These are phyloP conservation scores for Labyrinthula sp. DNA, from an alignment of 352 stramenopile genomes.

Conservation along the genomic window DNA sequence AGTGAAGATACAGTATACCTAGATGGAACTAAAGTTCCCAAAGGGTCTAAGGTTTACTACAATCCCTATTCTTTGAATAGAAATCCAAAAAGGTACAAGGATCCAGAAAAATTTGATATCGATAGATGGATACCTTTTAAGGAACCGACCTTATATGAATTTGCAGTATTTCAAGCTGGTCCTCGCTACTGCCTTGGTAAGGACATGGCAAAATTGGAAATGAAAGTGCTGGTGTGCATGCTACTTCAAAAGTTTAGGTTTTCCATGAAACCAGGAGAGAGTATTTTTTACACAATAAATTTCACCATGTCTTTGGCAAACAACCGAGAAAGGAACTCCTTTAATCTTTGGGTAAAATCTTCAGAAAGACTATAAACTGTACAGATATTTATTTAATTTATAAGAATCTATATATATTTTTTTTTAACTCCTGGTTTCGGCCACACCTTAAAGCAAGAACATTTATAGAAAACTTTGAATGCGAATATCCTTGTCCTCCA, in stretches of 20 bases:
- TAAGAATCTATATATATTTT: too few relatives aligned
- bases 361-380: too few relatives aligned
- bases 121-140: slow-evolving; percentile 22
- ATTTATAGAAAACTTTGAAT: too few relatives aligned
- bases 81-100: slow-evolving; percentile 6
- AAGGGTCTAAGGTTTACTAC: background rate
- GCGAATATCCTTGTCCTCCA: too few relatives aligned
- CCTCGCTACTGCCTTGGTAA: slow-evolving; percentile 18
- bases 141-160: slow-evolving; percentile 22
- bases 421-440: too few relatives aligned
- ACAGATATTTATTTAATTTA: too few relatives aligned
- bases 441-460: too few relatives aligned
- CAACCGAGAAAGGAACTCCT: slow-evolving; percentile 4
- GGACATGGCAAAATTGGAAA: slow-evolving; percentile 29
- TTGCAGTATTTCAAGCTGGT: slow-evolving; percentile 26
- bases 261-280: slow-evolving; percentile 9
- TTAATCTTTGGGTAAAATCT: slow-evolving; percentile 3
- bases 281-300: slow-evolving; percentile 1
- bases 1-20: slow-evolving; percentile 20
- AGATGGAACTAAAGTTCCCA: slow-evolving; percentile 9
- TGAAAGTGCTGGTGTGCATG: slow-evolving; percentile 17
- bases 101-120: slow-evolving; percentile 4
- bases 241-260: slow-evolving; percentile 28
- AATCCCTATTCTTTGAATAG: slow-evolving; percentile 5
- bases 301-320: slow-evolving; percentile 5